phyloP scores from a whole-genome alignment of 1,139 yeast genomes.

The Hansenula sp. region DNA sequence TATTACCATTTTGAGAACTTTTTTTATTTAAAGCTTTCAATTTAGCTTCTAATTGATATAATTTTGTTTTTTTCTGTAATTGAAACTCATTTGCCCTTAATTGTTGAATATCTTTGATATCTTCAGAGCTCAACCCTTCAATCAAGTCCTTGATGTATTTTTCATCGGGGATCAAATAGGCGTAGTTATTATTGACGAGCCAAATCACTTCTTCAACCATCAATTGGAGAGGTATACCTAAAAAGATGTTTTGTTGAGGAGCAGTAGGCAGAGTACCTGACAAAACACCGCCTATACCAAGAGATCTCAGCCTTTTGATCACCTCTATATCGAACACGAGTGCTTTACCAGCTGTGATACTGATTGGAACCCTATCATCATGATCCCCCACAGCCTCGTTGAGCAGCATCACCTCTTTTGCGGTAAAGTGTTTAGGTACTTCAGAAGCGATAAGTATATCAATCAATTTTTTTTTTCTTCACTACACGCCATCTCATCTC shows the following conservation, averaged over 20 bases:
- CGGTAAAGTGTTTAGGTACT: neutral
- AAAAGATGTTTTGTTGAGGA: constrained; percentile 85
- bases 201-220: constrained; percentile 71
- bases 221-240: constrained; percentile 77
- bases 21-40: neutral
- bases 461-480: no score
- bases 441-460: no score
- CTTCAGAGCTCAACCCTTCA: constrained; percentile 11
- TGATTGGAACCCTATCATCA: constrained; percentile 26
- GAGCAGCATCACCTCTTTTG: neutral
- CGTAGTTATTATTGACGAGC: constrained; percentile 45
- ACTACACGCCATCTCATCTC: no score
- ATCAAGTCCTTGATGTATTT: constrained; percentile 15
- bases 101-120: constrained; percentile 12
- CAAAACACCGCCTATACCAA: constrained; percentile 66
- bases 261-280: constrained; percentile 81
- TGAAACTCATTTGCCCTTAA: constrained; percentile 10
- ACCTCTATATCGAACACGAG: constrained; percentile 50
- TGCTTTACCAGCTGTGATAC: constrained; percentile 42
- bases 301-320: constrained; percentile 48
- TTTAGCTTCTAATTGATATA: constrained; percentile 5
- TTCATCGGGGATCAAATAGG: constrained; percentile 29
- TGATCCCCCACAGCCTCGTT: neutral
- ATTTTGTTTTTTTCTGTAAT: constrained; percentile 11
- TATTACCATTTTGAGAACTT: neutral